Percentiles rank a stretch among this genome's conserved stretches.
Evolutionary conservation across 257 asterid genomes (phyloP).

Genomic region (Jasminum sambac): DNA sequence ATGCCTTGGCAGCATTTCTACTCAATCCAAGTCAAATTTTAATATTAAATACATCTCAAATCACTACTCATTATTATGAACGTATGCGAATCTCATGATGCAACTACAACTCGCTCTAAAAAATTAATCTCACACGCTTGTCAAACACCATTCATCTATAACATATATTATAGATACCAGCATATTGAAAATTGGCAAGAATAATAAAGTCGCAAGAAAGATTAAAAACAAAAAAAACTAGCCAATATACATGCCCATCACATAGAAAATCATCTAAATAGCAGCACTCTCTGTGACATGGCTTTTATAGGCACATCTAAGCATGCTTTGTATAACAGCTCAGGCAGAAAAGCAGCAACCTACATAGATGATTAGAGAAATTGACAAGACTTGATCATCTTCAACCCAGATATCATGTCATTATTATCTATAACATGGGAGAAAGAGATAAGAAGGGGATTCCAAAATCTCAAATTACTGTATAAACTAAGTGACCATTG

Average conservation of each 20-base stretch:
- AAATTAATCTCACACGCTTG: not conserved
- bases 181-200: not conserved
- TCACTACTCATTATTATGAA: no score
- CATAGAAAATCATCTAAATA: conserved; percentile 12
- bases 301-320: conserved; percentile 21
- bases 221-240: no score
- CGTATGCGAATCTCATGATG: no score
- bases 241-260: conserved; percentile 15
- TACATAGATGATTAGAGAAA: conserved; percentile 11
- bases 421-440: conserved; percentile 34
- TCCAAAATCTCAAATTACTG: conserved; percentile 5
- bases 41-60: no score
- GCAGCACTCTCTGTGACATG: conserved; percentile 5
- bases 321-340: conserved; percentile 5
- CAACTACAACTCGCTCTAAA: no score
- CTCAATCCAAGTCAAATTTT: no score
- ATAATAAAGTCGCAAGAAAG: not conserved
- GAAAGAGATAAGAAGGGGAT: conserved; percentile 1
- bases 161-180: not conserved
- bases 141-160: not conserved
- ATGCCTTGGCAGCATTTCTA: no score
- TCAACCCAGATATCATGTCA: conserved; percentile 33
- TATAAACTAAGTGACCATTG: conserved; percentile 36
- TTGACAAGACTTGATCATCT: conserved; percentile 20
- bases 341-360: conserved; percentile 30